A percentile compares a stretch with the other conserved stretches of the same genome.
phyloP scores from a whole-genome alignment of 768 basidiomycete genomes.

The Rhodotorula toruloides region DNA sequence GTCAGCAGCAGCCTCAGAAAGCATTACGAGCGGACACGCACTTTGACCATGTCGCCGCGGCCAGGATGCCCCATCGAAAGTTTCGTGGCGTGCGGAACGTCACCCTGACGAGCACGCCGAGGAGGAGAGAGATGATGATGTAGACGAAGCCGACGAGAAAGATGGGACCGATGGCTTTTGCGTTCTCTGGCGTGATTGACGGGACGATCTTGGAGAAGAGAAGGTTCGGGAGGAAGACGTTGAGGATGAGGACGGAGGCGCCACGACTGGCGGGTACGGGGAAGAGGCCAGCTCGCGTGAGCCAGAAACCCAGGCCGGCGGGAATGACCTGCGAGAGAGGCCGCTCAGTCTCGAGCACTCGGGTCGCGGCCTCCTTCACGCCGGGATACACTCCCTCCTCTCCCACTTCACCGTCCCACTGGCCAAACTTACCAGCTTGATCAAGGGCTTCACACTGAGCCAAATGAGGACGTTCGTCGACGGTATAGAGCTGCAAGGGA shows the following conservation, averaged over 20 bases:
- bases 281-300: constrained; percentile 3
- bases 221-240: constrained; percentile 23
- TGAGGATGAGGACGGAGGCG: constrained; percentile 6
- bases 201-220: constrained; percentile 36
- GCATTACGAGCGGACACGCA: constrained; percentile 37
- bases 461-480: no score
- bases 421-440: no score
- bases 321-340: constrained; percentile 7
- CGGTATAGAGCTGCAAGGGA: no score
- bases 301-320: neutral
- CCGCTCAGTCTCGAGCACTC: no score
- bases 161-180: constrained; percentile 45
- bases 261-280: neutral
- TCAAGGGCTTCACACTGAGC: no score
- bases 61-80: constrained; percentile 65
- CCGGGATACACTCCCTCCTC: no score
- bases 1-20: neutral
- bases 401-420: no score
- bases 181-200: constrained; percentile 19
- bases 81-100: constrained; percentile 64
- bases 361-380: no score
- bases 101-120: constrained; percentile 8
- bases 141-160: constrained; percentile 43
- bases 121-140: neutral
- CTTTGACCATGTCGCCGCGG: constrained; percentile 66